Percentiles rank a stretch among this genome's conserved stretches.
These are phyloP conservation scores for Fusarium hainanense DNA, from an alignment of 2,329 filamentous ascomycete species.

Conservation along the genomic window DNA sequence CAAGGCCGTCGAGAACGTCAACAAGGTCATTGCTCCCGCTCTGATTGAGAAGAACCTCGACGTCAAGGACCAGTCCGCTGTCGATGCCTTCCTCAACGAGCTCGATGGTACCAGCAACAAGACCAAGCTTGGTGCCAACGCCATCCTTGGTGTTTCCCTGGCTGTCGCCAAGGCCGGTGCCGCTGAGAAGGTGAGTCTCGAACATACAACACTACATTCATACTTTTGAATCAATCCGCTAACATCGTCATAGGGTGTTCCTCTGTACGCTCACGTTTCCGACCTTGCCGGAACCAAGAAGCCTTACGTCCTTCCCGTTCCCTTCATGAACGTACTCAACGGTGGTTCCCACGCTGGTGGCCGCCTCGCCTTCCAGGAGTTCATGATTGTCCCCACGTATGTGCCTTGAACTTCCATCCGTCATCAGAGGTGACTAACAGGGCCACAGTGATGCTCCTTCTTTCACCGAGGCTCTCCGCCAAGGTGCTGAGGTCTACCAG, in stretches of 20 bases:
- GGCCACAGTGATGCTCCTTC: conserved; percentile 76
- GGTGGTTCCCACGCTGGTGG: conserved; percentile 96
- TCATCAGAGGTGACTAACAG: conserved; percentile 13
- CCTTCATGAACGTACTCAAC: conserved; percentile 95
- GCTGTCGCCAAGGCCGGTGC: conserved; percentile 89
- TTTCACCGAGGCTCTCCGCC: conserved; percentile 95
- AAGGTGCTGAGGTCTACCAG: conserved; percentile 98
- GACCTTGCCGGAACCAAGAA: conserved; percentile 91
- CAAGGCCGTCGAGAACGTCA: conserved; percentile 89
- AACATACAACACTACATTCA: neutral
- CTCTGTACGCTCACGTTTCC: conserved; percentile 88
- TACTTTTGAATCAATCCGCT: conserved; percentile 16
- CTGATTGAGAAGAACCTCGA: conserved; percentile 85
- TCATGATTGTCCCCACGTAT: conserved; percentile 91
- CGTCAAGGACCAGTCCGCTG: conserved; percentile 85
- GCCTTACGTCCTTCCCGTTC: conserved; percentile 88
- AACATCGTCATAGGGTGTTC: conserved; percentile 67
- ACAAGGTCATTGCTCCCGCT: conserved; percentile 81
- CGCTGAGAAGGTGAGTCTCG: conserved; percentile 75
- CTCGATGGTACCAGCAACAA: conserved; percentile 89
- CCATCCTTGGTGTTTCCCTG: conserved; percentile 86
- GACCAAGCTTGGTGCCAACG: conserved; percentile 88
- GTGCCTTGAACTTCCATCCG: conserved; percentile 45
- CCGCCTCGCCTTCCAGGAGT: conserved; percentile 93
- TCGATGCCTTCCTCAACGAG: conserved; percentile 86